A percentile compares a stretch with the other conserved stretches of the same genome.
phyloP scores from a whole-genome alignment of 2,329 filamentous ascomycete species.

The Penicillium sp. region DNA sequence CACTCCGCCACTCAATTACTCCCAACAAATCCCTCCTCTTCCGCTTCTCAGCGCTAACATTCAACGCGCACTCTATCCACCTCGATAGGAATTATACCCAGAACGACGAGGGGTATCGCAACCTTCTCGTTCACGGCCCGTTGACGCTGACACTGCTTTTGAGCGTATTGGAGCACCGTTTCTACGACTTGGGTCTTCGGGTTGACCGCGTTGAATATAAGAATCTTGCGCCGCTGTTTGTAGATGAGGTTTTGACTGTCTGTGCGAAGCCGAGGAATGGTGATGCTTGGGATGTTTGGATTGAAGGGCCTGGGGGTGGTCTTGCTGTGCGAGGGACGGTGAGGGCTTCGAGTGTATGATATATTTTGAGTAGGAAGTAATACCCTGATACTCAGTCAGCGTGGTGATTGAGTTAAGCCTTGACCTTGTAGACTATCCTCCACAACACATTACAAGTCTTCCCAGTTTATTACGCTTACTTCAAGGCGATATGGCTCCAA shows the following conservation, averaged over 20 bases:
- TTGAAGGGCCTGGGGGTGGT: conserved; percentile 62
- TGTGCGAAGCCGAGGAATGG: conserved; percentile 60
- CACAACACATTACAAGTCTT: too few species aligned
- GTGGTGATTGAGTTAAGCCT: too few species aligned
- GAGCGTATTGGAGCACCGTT: conserved; percentile 62
- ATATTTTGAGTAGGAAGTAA: not conserved
- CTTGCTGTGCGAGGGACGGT: conserved; percentile 64
- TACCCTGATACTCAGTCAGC: not conserved
- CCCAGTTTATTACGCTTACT: too few species aligned
- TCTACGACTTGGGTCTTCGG: conserved; percentile 37
- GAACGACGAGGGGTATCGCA: conserved; percentile 71
- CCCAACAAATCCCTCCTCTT: conserved; percentile 76
- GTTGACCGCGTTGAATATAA: conserved; percentile 70
- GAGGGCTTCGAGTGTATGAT: conserved; percentile 14
- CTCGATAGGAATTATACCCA: conserved; percentile 72
- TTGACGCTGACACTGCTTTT: conserved; percentile 77
- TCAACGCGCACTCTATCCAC: conserved; percentile 92
- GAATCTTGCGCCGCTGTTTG: conserved; percentile 81
- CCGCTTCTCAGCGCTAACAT: conserved; percentile 85
- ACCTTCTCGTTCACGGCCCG: conserved; percentile 83
- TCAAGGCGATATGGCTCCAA: too few species aligned
- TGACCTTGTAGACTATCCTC: too few species aligned
- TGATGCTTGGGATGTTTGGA: conserved; percentile 64
- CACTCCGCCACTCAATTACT: conserved; percentile 61
- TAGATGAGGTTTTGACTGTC: conserved; percentile 68